These are phyloP conservation scores for Ilyonectria robusta DNA, from an alignment of 2,329 filamentous ascomycete species.

Conservation along the genomic window DNA sequence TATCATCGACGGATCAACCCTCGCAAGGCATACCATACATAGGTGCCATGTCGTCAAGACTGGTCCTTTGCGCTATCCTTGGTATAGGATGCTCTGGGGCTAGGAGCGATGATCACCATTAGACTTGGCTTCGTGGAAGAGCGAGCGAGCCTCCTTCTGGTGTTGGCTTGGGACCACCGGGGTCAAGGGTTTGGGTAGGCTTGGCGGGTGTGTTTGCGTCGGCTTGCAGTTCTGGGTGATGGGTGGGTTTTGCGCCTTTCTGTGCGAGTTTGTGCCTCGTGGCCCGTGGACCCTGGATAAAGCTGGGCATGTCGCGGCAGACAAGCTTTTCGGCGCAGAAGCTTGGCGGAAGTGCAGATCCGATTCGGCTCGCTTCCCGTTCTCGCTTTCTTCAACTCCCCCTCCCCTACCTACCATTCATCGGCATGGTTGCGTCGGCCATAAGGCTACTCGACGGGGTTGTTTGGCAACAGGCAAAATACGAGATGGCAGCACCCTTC, in stretches of 20 bases:
- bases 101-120: neutral
- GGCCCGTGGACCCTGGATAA: constrained; percentile 18
- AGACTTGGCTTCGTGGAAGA: neutral
- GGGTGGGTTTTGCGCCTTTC: neutral
- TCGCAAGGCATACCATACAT: neutral
- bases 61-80: neutral
- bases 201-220: neutral
- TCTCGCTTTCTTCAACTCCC: constrained; percentile 7
- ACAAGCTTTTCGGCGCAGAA: constrained; percentile 41
- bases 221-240: neutral
- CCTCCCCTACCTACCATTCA: neutral
- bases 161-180: constrained; percentile 24
- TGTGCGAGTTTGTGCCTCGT: constrained; percentile 2
- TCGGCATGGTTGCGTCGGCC: neutral
- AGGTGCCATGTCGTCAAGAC: neutral
- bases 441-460: neutral
- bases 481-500: neutral
- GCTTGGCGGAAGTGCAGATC: constrained; percentile 42
- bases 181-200: constrained; percentile 14
- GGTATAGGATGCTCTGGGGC: neutral
- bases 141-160: neutral
- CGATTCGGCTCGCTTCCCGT: constrained; percentile 33
- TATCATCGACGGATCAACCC: constrained; percentile 24
- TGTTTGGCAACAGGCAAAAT: constrained; percentile 3
- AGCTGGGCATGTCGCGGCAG: constrained; percentile 23